Evolutionary conservation across 345 rosid species (phyloP), one percentile per base, ranked within the genome.

Genomic region (Kandelia obovata): DNA sequence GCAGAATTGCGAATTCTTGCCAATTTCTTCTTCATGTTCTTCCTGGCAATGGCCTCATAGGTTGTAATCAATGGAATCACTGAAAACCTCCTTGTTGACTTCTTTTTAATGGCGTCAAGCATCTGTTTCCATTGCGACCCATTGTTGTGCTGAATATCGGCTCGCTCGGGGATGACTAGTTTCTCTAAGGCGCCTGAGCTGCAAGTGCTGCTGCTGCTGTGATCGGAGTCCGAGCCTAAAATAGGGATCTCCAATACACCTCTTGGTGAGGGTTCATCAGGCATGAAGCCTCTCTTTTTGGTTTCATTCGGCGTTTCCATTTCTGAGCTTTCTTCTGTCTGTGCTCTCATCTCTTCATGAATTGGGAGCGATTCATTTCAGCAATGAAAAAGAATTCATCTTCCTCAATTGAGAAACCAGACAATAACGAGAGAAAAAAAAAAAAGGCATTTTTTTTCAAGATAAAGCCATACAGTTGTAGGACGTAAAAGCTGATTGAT

Each of bases 81-180:
- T 1, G 87, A 85, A 79, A 87, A 83, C 71, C 87, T 83, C 71
- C 86, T 86, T 21, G 66, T 60, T 4, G 93, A 89, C 67, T 85
- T 83, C 87, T 83, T 86, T 76, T 79, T 88, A 62, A 88, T 72
- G 1, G 78, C 31, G 0, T 81, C 88, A 26, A 87, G 73, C 86
- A 85, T 82, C 55, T 68, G 69, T 72, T 80, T 77, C 96, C 96
- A 87, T 57, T 87, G 89, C 35, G 70, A 71, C 27, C 6, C 13
- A n/a, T 53, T 56, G 4, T 79, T 78, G 20, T 77, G 67, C 5
- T 70, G 73, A 26, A 13, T 72, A 58, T 31, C 32, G 35, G 57
- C 66, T 61, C 6, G 72, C 1, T 67, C 66, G 4, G 77, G 74
- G 25, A 34, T 7, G 37, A 72, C 52, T 57, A 68, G 56, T 75